Evolutionary conservation across 176 grass and related monocot species (phyloP).

Genomic region (Typha latifolia): DNA sequence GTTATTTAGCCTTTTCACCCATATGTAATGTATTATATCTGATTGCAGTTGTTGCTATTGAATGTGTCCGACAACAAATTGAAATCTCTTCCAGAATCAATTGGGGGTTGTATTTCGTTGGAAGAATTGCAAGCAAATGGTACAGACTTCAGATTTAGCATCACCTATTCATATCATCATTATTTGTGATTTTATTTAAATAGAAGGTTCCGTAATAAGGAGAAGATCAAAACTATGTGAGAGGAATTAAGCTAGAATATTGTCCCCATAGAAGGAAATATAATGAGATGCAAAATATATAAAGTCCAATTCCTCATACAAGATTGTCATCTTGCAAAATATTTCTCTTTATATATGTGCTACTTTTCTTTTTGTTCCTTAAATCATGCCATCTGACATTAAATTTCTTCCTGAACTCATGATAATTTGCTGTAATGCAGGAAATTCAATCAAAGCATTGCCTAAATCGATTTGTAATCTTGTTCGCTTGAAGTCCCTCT

Average conservation of each 20-base stretch:
- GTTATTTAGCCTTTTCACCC: not conserved
- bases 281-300: not conserved
- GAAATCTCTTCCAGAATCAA: slow-evolving; percentile 73
- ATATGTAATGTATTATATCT: slow-evolving; percentile 10
- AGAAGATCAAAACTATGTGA: too few species aligned
- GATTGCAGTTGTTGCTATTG: slow-evolving; percentile 65
- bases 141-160: slow-evolving; percentile 18
- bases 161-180: not conserved
- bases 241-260: not conserved
- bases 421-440: slow-evolving; percentile 30
- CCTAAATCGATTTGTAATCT: slow-evolving; percentile 71
- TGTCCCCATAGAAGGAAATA: not conserved
- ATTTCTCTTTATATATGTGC: not conserved
- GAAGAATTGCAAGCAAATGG: slow-evolving; percentile 95
- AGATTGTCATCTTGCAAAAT: not conserved
- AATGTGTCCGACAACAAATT: slow-evolving; percentile 93
- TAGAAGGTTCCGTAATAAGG: too few species aligned
- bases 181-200: not conserved
- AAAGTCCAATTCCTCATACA: not conserved
- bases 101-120: slow-evolving; percentile 67
- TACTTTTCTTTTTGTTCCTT: not conserved
- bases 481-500: slow-evolving; percentile 60
- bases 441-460: slow-evolving; percentile 64
- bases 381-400: too few species aligned
- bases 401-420: too few species aligned